Base-by-base conservation (phyloP, 352 stramenopile genomes). In the Globisporangium barbulae region DNA sequence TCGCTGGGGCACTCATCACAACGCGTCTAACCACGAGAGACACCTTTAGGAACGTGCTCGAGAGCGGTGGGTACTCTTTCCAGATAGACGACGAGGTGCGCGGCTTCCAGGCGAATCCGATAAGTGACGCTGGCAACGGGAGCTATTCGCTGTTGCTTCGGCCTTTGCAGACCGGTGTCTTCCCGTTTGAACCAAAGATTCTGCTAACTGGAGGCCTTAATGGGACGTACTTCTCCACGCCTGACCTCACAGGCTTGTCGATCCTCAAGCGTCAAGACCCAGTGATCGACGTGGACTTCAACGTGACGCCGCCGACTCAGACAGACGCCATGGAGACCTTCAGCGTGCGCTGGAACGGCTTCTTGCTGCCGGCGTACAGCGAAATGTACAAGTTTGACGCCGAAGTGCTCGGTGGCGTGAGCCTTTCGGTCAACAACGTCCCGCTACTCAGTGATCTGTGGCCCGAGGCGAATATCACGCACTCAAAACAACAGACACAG, bases 361-460 rank as follows among this genome's bases (percentile, higher is more conserved):
- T 75, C 39, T 8, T 91, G 5, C 44, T 78, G 4, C 73, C 84
- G 4, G 28, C 41, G 10, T 90, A 75, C 62, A 85, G 64, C 21
- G 80, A 93, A 52, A 53, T 78, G 30, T 91, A 88, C 66, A 83
- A 67, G 10, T 82, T 93, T 54, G 70, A 78, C 37, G 61, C 74
- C 19, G 59, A 74, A 5, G 63, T 80, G 1, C 53, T 67, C 15
- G 81, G 83, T 9, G 60, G 74, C 4, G 59, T 73, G n/a, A 65
- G 59, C 67, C 37, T 88, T 2, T 62, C 39, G 1, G 47, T 91
- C 13, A 67, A 64, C 28, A 21, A 47, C 8, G 61, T 17, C 15
- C 15, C 15, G 31, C 63, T 62, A 54, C 48, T 77, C 12, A 17
- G 28, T 21, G 28, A 47, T 22, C 22, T 77, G 22, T 81, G 71